Evolutionary conservation across 176 grass and related monocot genomes (phyloP), one percentile per base, ranked within the genome.

Genomic region (Cenchrus americanus): DNA sequence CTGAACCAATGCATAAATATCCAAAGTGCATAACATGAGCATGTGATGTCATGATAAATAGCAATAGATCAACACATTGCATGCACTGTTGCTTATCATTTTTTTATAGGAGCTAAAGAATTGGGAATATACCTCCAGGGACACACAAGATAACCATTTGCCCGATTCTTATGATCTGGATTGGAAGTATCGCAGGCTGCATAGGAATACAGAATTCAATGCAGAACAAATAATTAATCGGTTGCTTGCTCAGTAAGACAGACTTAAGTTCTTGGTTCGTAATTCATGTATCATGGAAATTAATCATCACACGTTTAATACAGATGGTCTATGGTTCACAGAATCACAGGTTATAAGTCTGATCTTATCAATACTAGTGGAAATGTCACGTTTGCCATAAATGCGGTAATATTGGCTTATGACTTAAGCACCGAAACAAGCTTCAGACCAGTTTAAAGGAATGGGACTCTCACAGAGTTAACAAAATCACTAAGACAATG

Each of bases 181-280:
- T 79, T 82, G 96, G 96, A 77, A 98, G 96, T 90, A 98, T 88
- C 8, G 96, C 69, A 89, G 96, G 93, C 96, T 98, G 80, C 77
- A 87, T 26, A 83, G 59, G 24, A 83, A 51, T 46, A 78, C 21
- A 90, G 13, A 67, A 83, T 14, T 86, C 32, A 90, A 42, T 66
- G 52, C 50, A 83, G 27, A 23, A 61, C 41, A 42, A 83, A 54
- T 32, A 78, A 76, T 62, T 5, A 64, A 46, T 41, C 7, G 23
- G 21, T 62, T 22, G 18, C 27, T 30, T 55, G 12, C 47, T 90
- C 77, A 65, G 48, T 82, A 85, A 81, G 46, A 54, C 19, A 0
- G 66, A 63, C 43, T 63, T 42, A 61, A 84, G 40, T 66, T 59
- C 62, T 69, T 80, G 54, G 22, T 47, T 81, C 34, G 2, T 51